Base-by-base conservation (phyloP, 2,329 filamentous ascomycete species). In the Mollisiaceae sp. region DNA sequence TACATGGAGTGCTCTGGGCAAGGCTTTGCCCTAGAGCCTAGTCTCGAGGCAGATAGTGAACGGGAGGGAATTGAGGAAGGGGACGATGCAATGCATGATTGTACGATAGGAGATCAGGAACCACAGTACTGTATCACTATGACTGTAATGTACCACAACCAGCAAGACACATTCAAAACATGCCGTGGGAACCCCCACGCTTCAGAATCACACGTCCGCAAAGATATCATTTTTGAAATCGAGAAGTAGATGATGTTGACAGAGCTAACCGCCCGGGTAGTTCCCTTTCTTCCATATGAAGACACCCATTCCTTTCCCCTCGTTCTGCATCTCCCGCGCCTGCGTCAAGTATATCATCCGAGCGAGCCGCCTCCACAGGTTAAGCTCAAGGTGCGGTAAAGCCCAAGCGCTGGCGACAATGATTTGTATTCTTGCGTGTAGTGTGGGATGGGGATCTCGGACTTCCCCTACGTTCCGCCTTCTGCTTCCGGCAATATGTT, bases 211-310 rank as follows among this genome's bases (percentile, higher is more conserved):
- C 27, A 32, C 6, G 3, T 32, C 27, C 43, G 14, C 45, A 50
- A 24, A 50, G 45, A 50, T 50, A 50, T 50, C 45, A 50, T 27
- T 20, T 50, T 50, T 20, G 22, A 24, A 50, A 24, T 12, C 12
- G 27, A 14, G 24, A 54, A 27, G 24, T 1, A 35, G 27, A 54
- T 22, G 14, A 54, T 18, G 11, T 15, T n/a, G 18, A 39, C 5
- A 22, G 6, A 9, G 9, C 11, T 57, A 36, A 39, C 32, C 55
- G 32, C 55, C 35, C 55, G 55, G 55, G 55, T 38, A 57, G 32
- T 57, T 57, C 55, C 55, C 32, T 57, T 57, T 57, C 55, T 57
- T 57, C 55, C 35, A 57, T 39, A 57, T 57, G 55, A 57, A 57
- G 55, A 57, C 55, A 57, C 55, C 32, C n/a, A 18, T 14, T 35